Percentiles rank a stretch among this genome's conserved stretches.
Conservation (phyloP, 352 stramenopile genomes). For the Phytophthora pisi region DNA sequence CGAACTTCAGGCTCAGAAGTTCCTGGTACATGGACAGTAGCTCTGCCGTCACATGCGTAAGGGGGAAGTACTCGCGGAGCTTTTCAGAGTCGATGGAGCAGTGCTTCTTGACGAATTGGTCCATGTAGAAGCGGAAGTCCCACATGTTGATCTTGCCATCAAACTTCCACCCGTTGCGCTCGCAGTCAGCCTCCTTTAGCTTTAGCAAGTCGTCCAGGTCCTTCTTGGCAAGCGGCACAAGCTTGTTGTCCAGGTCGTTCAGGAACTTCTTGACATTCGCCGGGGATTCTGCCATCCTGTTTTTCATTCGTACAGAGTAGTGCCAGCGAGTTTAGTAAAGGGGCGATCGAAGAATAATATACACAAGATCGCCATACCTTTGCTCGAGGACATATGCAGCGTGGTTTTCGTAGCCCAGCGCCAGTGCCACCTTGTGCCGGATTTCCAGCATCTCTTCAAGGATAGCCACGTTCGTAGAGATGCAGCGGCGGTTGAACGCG, state of each 20-base stretch:
- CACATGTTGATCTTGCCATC: conserved; percentile 91
- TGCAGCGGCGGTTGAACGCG: conserved; percentile 84
- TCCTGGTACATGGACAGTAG: conserved; percentile 90
- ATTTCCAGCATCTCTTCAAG: conserved; percentile 86
- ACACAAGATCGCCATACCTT: conserved; percentile 39
- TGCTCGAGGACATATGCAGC: conserved; percentile 85
- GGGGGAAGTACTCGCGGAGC: conserved; percentile 89
- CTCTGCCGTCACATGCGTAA: conserved; percentile 86
- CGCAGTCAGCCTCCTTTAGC: conserved; percentile 72
- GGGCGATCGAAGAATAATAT: background rate
- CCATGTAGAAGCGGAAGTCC: conserved; percentile 92
- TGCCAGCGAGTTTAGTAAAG: background rate
- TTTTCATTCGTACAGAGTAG: conserved; percentile 14
- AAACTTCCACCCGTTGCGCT: conserved; percentile 60
- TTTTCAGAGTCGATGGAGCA: conserved; percentile 88
- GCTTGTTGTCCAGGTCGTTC: conserved; percentile 75
- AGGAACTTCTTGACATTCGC: conserved; percentile 73
- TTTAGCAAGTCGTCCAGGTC: conserved; percentile 73
- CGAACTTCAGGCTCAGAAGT: conserved; percentile 86
- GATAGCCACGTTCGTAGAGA: conserved; percentile 82
- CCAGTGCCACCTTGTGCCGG: conserved; percentile 73
- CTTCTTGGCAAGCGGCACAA: conserved; percentile 78
- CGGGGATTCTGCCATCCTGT: conserved; percentile 73
- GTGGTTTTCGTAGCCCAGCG: conserved; percentile 86
- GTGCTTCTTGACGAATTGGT: conserved; percentile 87